A percentile compares a stretch with the other conserved stretches of the same genome.
Conservation (phyloP, 345 rosid species). For the Bruguiera parviflora region DNA sequence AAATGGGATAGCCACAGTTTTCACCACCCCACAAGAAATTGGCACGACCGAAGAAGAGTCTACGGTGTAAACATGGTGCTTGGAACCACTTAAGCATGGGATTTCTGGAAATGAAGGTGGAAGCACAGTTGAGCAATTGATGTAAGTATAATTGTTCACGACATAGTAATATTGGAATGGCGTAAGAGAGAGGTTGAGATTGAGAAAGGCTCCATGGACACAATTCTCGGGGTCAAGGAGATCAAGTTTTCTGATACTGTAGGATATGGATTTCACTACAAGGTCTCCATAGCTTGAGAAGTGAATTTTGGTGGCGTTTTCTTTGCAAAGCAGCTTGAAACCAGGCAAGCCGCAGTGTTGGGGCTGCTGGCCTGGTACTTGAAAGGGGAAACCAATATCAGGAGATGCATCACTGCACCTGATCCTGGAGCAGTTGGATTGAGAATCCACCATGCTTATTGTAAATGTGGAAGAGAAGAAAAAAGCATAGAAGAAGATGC, state of each 20-base stretch:
- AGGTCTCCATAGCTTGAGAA: conserved; percentile 44
- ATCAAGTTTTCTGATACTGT: conserved; percentile 25
- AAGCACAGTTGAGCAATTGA: conserved; percentile 47
- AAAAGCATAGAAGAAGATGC: conserved; percentile 18
- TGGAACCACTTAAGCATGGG: conserved; percentile 49
- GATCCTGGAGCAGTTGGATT: conserved; percentile 12
- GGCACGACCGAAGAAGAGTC: conserved; percentile 28
- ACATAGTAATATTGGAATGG: conserved; percentile 46
- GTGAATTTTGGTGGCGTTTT: conserved; percentile 46
- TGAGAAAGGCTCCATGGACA: conserved; percentile 54
- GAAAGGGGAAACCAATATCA: conserved; percentile 49
- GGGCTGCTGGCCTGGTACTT: conserved; percentile 20
- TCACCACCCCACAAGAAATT: conserved; percentile 36
- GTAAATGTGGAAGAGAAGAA: conserved; percentile 19
- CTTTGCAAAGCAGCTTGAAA: conserved; percentile 45
- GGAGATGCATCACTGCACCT: conserved; percentile 34
- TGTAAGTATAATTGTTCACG: conserved; percentile 46
- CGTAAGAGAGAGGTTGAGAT: conserved; percentile 51
- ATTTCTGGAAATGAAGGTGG: conserved; percentile 30
- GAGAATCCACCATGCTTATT: conserved; percentile 16
- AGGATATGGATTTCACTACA: conserved; percentile 51
- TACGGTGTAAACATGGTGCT: conserved; percentile 43
- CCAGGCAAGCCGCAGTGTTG: conserved; percentile 27
- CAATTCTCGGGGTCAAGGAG: conserved; percentile 53
- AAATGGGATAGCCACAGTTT: conserved; percentile 56